Evolutionary conservation across 192 early-diverging fungal genomes (phyloP).

Genomic region (Rhizophagus clarus): DNA sequence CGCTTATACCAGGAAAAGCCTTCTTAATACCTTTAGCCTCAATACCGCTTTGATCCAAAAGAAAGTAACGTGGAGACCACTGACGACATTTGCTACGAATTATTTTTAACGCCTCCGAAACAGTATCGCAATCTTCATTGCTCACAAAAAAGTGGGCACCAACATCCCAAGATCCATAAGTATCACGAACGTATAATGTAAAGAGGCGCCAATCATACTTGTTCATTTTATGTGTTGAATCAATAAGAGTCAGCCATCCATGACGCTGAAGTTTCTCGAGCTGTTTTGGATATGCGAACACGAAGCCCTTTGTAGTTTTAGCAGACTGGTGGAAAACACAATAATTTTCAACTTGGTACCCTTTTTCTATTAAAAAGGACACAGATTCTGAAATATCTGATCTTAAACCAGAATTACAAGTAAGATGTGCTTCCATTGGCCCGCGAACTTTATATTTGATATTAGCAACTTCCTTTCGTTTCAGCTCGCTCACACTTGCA

Average conservation of each 20-base stretch:
- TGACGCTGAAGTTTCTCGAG: not conserved
- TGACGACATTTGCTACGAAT: not conserved
- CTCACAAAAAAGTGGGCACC: slow-evolving; percentile 34
- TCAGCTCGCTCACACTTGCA: too few relatives aligned
- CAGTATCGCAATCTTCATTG: not conserved
- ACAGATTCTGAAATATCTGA: not conserved
- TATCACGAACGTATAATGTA: slow-evolving; percentile 31
- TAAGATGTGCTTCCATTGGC: not conserved
- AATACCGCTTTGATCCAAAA: slow-evolving; percentile 22
- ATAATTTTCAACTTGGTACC: slow-evolving; percentile 18
- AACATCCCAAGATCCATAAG: slow-evolving; percentile 28
- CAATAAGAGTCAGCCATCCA: slow-evolving; percentile 28
- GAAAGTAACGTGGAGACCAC: slow-evolving; percentile 28
- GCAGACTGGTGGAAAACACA: not conserved
- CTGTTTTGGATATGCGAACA: slow-evolving; percentile 12
- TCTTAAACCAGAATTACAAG: not conserved
- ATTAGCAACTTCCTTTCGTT: not conserved
- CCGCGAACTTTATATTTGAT: slow-evolving; percentile 13
- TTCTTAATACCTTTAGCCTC: slow-evolving; percentile 6
- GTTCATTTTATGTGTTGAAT: too few relatives aligned
- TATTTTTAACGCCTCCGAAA: slow-evolving; percentile 23
- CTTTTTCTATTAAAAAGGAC: not conserved
- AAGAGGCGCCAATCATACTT: slow-evolving; percentile 28
- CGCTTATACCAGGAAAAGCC: slow-evolving; percentile 1
- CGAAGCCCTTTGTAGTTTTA: slow-evolving; percentile 5